Base-by-base conservation (phyloP, 495 filamentous ascomycete genomes). In the Aspergillus kassunensis region DNA sequence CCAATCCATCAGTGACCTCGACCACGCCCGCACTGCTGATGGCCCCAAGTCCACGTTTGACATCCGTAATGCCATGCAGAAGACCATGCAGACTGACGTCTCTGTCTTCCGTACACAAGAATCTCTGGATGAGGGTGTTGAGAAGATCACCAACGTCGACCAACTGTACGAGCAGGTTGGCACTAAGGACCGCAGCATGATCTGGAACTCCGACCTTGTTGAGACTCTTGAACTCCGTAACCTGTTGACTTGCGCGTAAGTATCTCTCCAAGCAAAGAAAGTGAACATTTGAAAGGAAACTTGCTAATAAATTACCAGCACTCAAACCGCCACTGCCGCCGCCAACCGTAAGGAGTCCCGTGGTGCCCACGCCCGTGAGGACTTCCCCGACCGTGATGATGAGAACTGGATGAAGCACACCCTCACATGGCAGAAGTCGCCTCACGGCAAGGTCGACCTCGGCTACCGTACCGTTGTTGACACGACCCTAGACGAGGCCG, bases 341-440 rank as follows among this genome's bases (percentile, higher is more conserved):
- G 86, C 87, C 35, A 90, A 89, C 71, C 82, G 92, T 60, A 91
- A 95, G 80, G 92, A 97, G 74, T 93, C 88, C 44, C 83, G 92
- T 71, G 92, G 92, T 60, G 91, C 91, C 29, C 92, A 97, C 71
- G 92, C 92, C 55, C 82, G 92, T 58, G 92, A 97, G 75, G 92
- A 97, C 66, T 97, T 75, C 80, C 90, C 91, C 29, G 89, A 97
- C 0, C 80, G 92, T 74, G 89, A 97, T 65, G 92, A 97, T 65
- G 74, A 81, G 70, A 84, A 93, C 59, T 97, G 93, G 93, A 97
- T 96, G 92, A 97, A 96, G 82, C 92, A 97, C 80, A 95, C 86
- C 30, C 80, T 97, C 56, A 87, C 83, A 60, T 97, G 84, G 83
- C 92, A 97, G 81, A 90, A 90, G 85, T 67, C 85, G 64, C 85